Conservation (phyloP, 2,329 filamentous ascomycete genomes). For the Cephalotrichum gorgonifer region DNA sequence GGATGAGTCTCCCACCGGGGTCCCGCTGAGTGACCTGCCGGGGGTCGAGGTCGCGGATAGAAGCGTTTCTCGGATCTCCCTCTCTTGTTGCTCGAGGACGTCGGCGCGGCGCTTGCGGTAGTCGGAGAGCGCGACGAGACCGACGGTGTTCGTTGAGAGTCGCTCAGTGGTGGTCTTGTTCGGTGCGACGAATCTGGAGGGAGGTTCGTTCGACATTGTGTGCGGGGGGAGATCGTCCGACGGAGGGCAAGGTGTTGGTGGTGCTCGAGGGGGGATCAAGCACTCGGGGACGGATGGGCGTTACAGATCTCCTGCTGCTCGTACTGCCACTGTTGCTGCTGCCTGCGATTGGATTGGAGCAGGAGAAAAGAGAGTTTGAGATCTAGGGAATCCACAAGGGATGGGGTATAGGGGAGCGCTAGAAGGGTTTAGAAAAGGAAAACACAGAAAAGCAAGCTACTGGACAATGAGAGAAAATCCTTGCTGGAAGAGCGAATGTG, state of each 20-base stretch:
- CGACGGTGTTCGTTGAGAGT: slow-evolving; percentile 78
- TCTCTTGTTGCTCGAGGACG: slow-evolving; percentile 82
- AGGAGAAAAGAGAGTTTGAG: too few relatives aligned
- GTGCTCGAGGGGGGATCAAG: neutral
- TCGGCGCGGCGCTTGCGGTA: slow-evolving; percentile 94
- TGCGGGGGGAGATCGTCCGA: neutral
- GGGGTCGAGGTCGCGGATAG: slow-evolving; percentile 25
- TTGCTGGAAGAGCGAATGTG: too few relatives aligned
- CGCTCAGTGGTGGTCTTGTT: slow-evolving; percentile 69
- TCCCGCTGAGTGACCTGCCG: slow-evolving; percentile 35
- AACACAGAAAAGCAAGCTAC: neutral
- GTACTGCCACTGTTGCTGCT: too few relatives aligned
- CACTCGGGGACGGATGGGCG: neutral
- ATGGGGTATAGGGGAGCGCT: too few relatives aligned
- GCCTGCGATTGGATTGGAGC: too few relatives aligned
- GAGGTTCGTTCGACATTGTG: slow-evolving; percentile 29
- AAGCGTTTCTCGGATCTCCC: slow-evolving; percentile 57
- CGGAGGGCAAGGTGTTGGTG: neutral
- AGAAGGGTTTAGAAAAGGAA: neutral
- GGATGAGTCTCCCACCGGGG: slow-evolving; percentile 18
- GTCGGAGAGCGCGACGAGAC: slow-evolving; percentile 82
- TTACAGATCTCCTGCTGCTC: neutral
- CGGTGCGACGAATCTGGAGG: slow-evolving; percentile 62
- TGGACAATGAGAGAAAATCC: neutral
- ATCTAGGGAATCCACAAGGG: too few relatives aligned